Evolutionary conservation across 768 basidiomycete species (phyloP).

Genomic region (Lentinus tigrinus): DNA sequence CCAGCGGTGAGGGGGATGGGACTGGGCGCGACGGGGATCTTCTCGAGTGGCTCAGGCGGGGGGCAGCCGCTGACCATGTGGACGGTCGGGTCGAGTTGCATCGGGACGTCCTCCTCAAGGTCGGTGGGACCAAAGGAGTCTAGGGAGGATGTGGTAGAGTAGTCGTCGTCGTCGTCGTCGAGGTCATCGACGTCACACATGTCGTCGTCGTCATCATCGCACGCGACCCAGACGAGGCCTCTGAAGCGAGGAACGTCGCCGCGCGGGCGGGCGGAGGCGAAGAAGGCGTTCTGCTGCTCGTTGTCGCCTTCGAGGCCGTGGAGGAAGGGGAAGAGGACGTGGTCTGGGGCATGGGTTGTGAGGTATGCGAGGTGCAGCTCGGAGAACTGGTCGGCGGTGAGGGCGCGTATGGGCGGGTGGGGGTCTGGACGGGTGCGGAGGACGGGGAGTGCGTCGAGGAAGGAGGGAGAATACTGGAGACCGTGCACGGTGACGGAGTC

Average conservation of each 20-base stretch:
- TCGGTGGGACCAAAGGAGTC: constrained; percentile 29
- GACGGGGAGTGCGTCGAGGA: constrained; percentile 24
- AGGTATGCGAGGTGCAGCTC: constrained; percentile 62
- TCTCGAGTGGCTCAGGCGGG: constrained; percentile 8
- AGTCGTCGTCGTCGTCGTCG: constrained; percentile 32
- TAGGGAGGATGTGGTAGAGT: constrained; percentile 23
- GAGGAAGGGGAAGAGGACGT: constrained; percentile 83
- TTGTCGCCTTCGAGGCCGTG: constrained; percentile 86
- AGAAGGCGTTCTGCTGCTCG: constrained; percentile 78
- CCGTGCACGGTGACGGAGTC: constrained; percentile 17
- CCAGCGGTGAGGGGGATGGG: constrained; percentile 9
- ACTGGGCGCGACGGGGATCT: constrained; percentile 5
- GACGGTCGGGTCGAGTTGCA: constrained; percentile 15
- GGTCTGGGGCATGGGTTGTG: constrained; percentile 73
- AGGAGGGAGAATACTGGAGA: constrained; percentile 18
- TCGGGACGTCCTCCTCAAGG: constrained; percentile 31
- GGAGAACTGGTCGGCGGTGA: constrained; percentile 50
- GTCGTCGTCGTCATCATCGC: constrained; percentile 60
- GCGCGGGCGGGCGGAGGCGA: constrained; percentile 40
- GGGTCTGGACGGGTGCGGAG: constrained; percentile 35
- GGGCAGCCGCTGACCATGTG: constrained; percentile 9
- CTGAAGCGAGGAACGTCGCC: constrained; percentile 40
- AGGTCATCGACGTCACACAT: constrained; percentile 28
- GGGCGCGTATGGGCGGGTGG: constrained; percentile 40
- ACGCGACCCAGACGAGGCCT: constrained; percentile 83